Evolutionary conservation across 139 green algal species (phyloP).

Genomic region (Diplosphaera chodatii): DNA sequence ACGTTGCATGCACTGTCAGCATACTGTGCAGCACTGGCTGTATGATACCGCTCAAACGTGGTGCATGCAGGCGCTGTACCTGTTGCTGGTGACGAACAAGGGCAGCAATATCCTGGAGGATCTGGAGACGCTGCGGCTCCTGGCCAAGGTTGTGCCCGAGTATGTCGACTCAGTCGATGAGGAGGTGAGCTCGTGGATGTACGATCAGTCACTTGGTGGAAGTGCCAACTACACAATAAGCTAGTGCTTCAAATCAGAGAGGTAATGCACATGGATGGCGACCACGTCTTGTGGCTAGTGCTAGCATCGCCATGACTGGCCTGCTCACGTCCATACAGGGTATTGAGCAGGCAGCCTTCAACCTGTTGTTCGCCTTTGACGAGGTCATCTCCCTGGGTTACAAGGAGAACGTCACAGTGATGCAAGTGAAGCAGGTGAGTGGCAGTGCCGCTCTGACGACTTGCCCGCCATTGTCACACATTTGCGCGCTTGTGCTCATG

Average conservation of each 20-base stretch:
- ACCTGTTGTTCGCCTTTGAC: slow-evolving; percentile 99
- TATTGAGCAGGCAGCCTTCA: slow-evolving; percentile 75
- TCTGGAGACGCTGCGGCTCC: slow-evolving; percentile 93
- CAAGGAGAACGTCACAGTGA: slow-evolving; percentile 60
- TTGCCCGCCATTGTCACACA: too few relatives aligned
- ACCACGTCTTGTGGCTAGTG: too few relatives aligned
- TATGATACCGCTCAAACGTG: too few relatives aligned
- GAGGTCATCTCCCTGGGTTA: slow-evolving; percentile 93
- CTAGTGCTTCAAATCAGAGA: too few relatives aligned
- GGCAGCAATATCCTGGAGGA: slow-evolving; percentile 98
- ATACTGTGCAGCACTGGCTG: too few relatives aligned
- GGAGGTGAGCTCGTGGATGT: slow-evolving; percentile 51
- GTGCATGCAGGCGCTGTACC: slow-evolving; percentile 81
- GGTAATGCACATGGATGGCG: too few relatives aligned
- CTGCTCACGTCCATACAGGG: slow-evolving; percentile 1
- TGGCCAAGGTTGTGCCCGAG: slow-evolving; percentile 92
- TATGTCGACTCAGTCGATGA: slow-evolving; percentile 82
- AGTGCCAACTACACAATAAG: too few relatives aligned
- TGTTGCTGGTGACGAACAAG: slow-evolving; percentile 98
- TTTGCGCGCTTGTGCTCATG: too few relatives aligned
- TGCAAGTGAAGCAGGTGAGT: not conserved
- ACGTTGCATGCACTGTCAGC: too few relatives aligned
- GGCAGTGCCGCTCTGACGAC: too few relatives aligned
- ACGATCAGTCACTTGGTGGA: too few relatives aligned
- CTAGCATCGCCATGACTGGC: too few relatives aligned